Evolutionary conservation across 306 rosid genomes (phyloP).

Genomic region (Cicer chorassanicum): DNA sequence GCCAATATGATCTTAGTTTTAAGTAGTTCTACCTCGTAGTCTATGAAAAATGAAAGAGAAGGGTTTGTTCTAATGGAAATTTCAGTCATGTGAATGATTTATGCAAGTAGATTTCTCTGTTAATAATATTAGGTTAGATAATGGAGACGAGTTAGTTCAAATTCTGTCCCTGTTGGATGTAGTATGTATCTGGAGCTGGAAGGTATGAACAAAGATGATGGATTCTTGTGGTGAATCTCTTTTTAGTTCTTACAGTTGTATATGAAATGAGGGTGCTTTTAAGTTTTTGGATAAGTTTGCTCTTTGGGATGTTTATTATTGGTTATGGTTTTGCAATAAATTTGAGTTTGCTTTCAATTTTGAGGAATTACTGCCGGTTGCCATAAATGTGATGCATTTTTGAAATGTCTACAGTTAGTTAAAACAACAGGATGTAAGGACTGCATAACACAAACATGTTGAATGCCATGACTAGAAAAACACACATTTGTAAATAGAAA

Average conservation of each 20-base stretch:
- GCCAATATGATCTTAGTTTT: slow-evolving; percentile 15
- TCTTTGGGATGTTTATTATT: slow-evolving; percentile 35
- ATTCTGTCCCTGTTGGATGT: slow-evolving; percentile 18
- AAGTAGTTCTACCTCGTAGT: slow-evolving; percentile 12
- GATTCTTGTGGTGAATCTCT: slow-evolving; percentile 24
- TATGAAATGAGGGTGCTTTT: slow-evolving; percentile 21
- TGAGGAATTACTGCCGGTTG: slow-evolving; percentile 24
- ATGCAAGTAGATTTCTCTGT: slow-evolving; percentile 17
- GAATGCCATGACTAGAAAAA: slow-evolving; percentile 31
- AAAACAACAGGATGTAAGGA: background rate
- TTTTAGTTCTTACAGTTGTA: slow-evolving; percentile 7
- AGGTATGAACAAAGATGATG: slow-evolving; percentile 16
- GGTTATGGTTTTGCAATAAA: slow-evolving; percentile 24
- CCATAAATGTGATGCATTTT: slow-evolving; percentile 11
- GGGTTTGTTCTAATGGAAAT: slow-evolving; percentile 8
- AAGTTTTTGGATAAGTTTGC: slow-evolving; percentile 22
- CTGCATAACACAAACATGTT: background rate
- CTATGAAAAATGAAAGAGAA: slow-evolving; percentile 18
- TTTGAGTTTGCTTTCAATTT: slow-evolving; percentile 29
- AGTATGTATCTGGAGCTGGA: slow-evolving; percentile 22
- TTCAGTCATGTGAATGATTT: slow-evolving; percentile 21
- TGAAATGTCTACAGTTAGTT: slow-evolving; percentile 19
- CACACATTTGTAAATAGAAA: slow-evolving; percentile 5
- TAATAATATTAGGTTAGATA: slow-evolving; percentile 18
- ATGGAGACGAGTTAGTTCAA: slow-evolving; percentile 17